Base-by-base conservation (phyloP, 176 grass and related monocot species). In the Triticum monococcum region DNA sequence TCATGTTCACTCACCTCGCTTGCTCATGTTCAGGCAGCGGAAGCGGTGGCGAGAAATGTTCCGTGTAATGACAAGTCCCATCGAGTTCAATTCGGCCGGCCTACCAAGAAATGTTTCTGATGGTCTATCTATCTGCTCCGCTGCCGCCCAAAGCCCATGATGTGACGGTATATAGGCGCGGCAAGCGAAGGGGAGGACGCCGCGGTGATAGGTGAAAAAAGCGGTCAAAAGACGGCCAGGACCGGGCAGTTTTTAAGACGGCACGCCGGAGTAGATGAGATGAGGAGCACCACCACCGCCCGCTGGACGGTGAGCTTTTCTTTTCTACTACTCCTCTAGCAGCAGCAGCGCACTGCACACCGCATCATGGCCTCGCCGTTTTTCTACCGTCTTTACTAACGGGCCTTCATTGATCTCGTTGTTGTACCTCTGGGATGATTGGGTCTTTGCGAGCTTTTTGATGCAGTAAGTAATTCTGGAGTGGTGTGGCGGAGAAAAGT, bases 241-340 rank as follows among this genome's bases (percentile, higher is more conserved):
- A 75, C 25, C 16, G 13, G 8, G 43, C 72, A 31, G 72, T 75
- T 75, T 75, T 75, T 75, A 75, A 75, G 72, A 75, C 72, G 72
- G 41, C 43, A 75, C 38, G 71, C 38, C 38, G 71, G 0, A 16
- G 64, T 18, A 67, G 64, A 67, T 67, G 64, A 36, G 66, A 68
- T 68, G 64, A 40, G 36, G 4, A 48, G 72, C 10, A 1, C 7
- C 36, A 72, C 68, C 38, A 9, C 9, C 7, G 4, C 8, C 9
- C 9, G 0, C 38, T 41, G 70, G 72, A 75, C 41, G 72, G 41
- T 75, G 72, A 75, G 72, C 72, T 41, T 75, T 48, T 73, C 14
- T 50, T 16, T 5, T 2, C 11, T 40, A 38, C 8, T 38, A 38
- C 37, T 36, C 12, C 46, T 50, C 18, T 22, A 69, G 3, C 37